Base-by-base conservation (phyloP, 805 yeast species). In the Kluyveromyces lactis region DNA sequence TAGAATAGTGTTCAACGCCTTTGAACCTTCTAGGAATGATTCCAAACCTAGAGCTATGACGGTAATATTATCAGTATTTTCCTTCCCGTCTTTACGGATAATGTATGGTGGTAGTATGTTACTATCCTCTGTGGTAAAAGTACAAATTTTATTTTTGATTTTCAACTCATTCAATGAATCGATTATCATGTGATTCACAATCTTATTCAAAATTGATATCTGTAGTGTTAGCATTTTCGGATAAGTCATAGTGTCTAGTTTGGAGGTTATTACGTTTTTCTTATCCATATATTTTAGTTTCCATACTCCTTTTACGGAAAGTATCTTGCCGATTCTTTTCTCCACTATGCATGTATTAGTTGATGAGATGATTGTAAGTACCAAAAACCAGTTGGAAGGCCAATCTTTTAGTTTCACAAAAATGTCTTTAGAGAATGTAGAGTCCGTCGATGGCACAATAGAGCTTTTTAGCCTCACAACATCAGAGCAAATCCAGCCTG, bases 331-430 rank as follows among this genome's bases (percentile, higher is more conserved):
- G 27, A 60, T 57, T 32, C 60, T 49, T 36, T 57, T 53, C 33
- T 59, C 61, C 23, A 61, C 51, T 10, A 56, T 42, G 34, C 63
- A 58, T 4, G 61, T 48, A 9, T 57, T 46, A 13, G 55, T 48
- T 2, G 64, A 58, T 3, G 62, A 56, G 6, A 59, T 48, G n/a
- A 57, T 51, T 2, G 62, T 52, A 18, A 60, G 43, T 11, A 61
- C 53, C 26, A 61, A 39, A 41, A 56, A 61, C 66, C 66, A 61
- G 40, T 57, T 56, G 5, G 52, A 48, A 6, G 64, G 64, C 66
- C 66, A 61, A 18, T 51, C 53, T 7, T 60, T 56, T 40, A 61
- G 38, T 27, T 58, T 52, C 7, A 60, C 52, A 35, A 58, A 60
- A 3, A 58, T 33, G 33, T 56, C 63, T 10, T 39, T 42, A 6